A percentile compares a stretch with the other conserved stretches of the same genome.
phyloP scores from a whole-genome alignment of 2,329 filamentous ascomycete species.

The Ophioceras dolichostomum region DNA sequence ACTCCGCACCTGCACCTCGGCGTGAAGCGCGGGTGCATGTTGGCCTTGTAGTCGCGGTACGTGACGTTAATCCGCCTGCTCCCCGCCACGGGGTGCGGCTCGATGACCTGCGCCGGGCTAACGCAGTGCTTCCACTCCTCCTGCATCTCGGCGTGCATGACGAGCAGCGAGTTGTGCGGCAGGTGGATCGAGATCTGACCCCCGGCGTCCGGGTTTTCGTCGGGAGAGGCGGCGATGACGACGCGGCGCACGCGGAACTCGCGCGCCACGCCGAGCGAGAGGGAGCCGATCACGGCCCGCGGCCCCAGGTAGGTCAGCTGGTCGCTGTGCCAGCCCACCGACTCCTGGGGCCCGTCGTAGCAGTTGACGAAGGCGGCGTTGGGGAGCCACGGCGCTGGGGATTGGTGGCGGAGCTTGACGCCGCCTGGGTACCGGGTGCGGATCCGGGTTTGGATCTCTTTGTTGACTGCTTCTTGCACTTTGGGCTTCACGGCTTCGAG shows the following conservation, averaged over 20 bases:
- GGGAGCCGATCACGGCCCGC: slow-evolving; percentile 73
- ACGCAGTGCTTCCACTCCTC: slow-evolving; percentile 94
- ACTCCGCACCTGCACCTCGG: slow-evolving; percentile 67
- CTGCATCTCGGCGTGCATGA: slow-evolving; percentile 98
- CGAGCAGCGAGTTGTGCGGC: slow-evolving; percentile 82
- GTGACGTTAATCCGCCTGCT: slow-evolving; percentile 86
- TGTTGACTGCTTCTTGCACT: slow-evolving; percentile 67
- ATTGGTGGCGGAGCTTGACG: slow-evolving; percentile 68
- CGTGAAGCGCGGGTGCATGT: slow-evolving; percentile 64
- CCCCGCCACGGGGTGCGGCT: slow-evolving; percentile 72
- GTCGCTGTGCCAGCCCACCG: slow-evolving; percentile 85
- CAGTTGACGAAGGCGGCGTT: slow-evolving; percentile 95
- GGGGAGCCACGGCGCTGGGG: slow-evolving; percentile 59
- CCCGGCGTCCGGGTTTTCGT: slow-evolving; percentile 59
- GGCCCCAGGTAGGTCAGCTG: slow-evolving; percentile 90
- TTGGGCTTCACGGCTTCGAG: slow-evolving; percentile 56
- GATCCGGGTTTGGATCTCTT: slow-evolving; percentile 62
- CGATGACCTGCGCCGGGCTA: slow-evolving; percentile 59
- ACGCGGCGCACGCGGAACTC: slow-evolving; percentile 82
- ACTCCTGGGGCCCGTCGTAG: slow-evolving; percentile 71
- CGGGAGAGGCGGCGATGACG: slow-evolving; percentile 51
- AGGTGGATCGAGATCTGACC: slow-evolving; percentile 90
- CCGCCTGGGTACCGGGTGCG: slow-evolving; percentile 52
- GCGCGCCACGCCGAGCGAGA: slow-evolving; percentile 83
- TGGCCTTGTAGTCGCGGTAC: slow-evolving; percentile 73